Percentiles rank a stretch among this genome's conserved stretches.
phyloP scores from a whole-genome alignment of 2,329 filamentous ascomycete genomes.

The Chrysoporthe austroafricana region DNA sequence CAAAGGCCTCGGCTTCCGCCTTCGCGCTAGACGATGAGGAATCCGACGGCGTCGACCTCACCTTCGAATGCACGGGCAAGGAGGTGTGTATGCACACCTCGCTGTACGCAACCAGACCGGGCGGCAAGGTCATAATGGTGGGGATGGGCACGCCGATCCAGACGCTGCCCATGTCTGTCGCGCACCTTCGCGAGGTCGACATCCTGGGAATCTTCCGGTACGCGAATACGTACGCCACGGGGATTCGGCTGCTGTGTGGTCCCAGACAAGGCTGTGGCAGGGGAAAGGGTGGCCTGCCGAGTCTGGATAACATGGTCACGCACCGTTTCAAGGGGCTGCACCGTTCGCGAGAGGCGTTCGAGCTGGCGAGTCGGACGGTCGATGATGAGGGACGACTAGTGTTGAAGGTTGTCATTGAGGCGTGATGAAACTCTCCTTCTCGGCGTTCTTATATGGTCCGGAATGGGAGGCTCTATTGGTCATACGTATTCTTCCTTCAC shows the following conservation, averaged over 20 bases:
- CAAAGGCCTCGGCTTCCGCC: slow-evolving; percentile 37
- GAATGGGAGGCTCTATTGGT: slow-evolving; percentile 2
- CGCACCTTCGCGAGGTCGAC: slow-evolving; percentile 75
- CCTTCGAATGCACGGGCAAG: slow-evolving; percentile 79
- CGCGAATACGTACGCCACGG: slow-evolving; percentile 73
- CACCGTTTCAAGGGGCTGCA: slow-evolving; percentile 70
- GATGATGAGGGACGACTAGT: slow-evolving; percentile 71
- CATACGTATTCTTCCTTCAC: neutral
- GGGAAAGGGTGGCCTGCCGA: slow-evolving; percentile 56
- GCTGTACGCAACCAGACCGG: slow-evolving; percentile 72
- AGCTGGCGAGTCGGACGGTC: slow-evolving; percentile 69
- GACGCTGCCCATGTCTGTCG: slow-evolving; percentile 72
- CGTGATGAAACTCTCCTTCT: slow-evolving; percentile 37
- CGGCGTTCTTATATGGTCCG: neutral
- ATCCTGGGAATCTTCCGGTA: slow-evolving; percentile 80
- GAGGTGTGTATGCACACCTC: slow-evolving; percentile 74
- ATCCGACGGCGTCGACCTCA: slow-evolving; percentile 66
- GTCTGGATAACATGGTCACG: slow-evolving; percentile 73
- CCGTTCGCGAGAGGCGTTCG: slow-evolving; percentile 66
- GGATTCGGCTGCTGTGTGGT: slow-evolving; percentile 64
- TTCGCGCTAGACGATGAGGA: slow-evolving; percentile 30
- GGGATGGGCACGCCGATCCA: slow-evolving; percentile 81
- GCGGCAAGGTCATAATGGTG: slow-evolving; percentile 75
- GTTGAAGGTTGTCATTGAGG: slow-evolving; percentile 71
- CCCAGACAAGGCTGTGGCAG: slow-evolving; percentile 38